Percentiles rank a stretch among this genome's conserved stretches.
Conservation (phyloP, 1,284 basidiomycete genomes). For the Trichosporon sp. region DNA sequence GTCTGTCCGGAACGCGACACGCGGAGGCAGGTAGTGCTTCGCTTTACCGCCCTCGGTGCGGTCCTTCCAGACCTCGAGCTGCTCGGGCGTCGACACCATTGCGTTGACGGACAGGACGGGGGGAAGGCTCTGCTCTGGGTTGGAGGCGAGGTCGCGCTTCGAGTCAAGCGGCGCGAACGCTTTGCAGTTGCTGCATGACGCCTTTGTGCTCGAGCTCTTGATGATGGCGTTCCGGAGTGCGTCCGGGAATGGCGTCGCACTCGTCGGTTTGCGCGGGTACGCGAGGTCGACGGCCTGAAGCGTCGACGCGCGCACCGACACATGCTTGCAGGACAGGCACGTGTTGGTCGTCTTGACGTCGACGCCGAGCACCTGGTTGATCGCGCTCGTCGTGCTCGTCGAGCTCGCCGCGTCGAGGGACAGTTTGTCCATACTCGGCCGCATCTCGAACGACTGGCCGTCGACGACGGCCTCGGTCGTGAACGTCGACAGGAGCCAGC, state of each 20-base stretch:
- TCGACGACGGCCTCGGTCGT: constrained; percentile 47
- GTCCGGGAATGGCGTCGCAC: constrained; percentile 61
- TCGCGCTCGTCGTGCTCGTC: constrained; percentile 59
- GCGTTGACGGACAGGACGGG: constrained; percentile 88
- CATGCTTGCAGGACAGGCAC: constrained; percentile 74
- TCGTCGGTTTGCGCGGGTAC: constrained; percentile 59
- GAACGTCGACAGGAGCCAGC: constrained; percentile 71
- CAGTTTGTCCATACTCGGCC: constrained; percentile 26
- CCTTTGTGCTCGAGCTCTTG: constrained; percentile 74
- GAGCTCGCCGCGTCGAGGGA: constrained; percentile 21
- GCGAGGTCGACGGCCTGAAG: constrained; percentile 82
- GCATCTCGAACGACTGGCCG: constrained; percentile 41
- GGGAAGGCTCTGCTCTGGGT: constrained; percentile 65
- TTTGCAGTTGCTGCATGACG: constrained; percentile 81
- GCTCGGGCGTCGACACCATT: constrained; percentile 75
- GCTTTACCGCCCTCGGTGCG: constrained; percentile 37
- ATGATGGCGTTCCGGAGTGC: constrained; percentile 76
- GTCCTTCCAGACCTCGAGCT: constrained; percentile 76
- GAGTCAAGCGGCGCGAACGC: constrained; percentile 73
- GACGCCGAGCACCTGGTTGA: constrained; percentile 80
- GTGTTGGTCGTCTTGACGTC: constrained; percentile 72
- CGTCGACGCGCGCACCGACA: constrained; percentile 71
- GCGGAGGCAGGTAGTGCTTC: constrained; percentile 44
- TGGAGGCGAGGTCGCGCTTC: constrained; percentile 68
- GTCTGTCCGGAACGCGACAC: constrained; percentile 52